phyloP scores from a whole-genome alignment of 2,329 filamentous ascomycete species.

The Corinectria fuckeliana region DNA sequence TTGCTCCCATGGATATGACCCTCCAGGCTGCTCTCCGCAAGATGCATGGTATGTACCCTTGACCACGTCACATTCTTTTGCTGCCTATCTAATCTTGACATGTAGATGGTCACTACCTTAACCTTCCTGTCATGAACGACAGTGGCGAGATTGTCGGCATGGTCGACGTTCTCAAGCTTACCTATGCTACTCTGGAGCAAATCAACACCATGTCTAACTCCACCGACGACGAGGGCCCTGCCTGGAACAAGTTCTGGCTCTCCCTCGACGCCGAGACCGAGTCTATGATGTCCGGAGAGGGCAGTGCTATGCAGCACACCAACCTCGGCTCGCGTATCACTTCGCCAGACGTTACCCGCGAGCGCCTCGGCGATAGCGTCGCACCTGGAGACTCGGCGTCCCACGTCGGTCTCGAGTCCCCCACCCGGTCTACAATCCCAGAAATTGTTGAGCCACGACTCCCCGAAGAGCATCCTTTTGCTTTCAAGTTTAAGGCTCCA shows the following conservation, averaged over 20 bases:
- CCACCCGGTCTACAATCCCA: constrained; percentile 68
- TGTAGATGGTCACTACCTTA: constrained; percentile 94
- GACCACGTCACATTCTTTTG: not conserved
- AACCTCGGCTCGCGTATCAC: constrained; percentile 75
- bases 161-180: constrained; percentile 98
- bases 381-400: constrained; percentile 94
- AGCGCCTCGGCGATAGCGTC: constrained; percentile 79
- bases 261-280: constrained; percentile 94
- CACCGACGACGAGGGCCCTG: constrained; percentile 90
- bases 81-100: constrained; percentile 30
- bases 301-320: constrained; percentile 71
- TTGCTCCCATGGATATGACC: constrained; percentile 98
- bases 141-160: constrained; percentile 97
- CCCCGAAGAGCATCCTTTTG: constrained; percentile 79
- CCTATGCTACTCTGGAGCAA: constrained; percentile 96
- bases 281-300: constrained; percentile 93
- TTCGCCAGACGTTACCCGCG: constrained; percentile 78
- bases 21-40: constrained; percentile 97
- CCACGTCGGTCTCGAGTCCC: constrained; percentile 83
- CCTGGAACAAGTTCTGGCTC: constrained; percentile 99
- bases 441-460: constrained; percentile 57
- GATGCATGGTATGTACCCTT: constrained; percentile 82
- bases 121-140: constrained; percentile 98
- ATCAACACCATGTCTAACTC: constrained; percentile 92
- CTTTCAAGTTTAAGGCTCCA: constrained; percentile 99